These are phyloP conservation scores for Trichoderma virens DNA, from an alignment of 495 filamentous ascomycete genomes.

Conservation along the genomic window DNA sequence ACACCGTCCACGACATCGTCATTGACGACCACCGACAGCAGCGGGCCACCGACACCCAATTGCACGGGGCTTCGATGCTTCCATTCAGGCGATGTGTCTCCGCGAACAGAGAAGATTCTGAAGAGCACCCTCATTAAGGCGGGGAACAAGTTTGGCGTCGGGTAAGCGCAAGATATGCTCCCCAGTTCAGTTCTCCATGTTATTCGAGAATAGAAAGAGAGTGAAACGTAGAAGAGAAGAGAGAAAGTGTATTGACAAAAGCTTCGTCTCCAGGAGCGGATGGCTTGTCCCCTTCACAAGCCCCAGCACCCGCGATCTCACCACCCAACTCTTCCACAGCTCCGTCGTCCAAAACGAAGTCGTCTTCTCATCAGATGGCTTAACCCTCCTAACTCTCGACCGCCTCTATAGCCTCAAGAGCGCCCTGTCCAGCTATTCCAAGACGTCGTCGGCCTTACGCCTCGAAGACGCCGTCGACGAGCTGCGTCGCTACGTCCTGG, in stretches of 20 bases:
- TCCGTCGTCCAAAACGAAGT: slow-evolving; percentile 62
- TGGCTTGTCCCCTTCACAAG: slow-evolving; percentile 33
- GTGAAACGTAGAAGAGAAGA: not conserved
- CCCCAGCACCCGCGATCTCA: slow-evolving; percentile 28
- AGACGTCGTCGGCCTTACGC: slow-evolving; percentile 40
- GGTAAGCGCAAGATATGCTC: slow-evolving; percentile 18
- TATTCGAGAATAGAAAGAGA: too few relatives aligned
- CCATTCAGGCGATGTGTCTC: slow-evolving; percentile 24
- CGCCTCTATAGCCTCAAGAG: slow-evolving; percentile 67
- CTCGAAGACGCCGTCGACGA: slow-evolving; percentile 50
- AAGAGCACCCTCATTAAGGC: slow-evolving; percentile 34
- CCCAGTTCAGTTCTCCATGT: too few relatives aligned
- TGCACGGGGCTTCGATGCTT: slow-evolving; percentile 34
- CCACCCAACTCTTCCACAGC: slow-evolving; percentile 50
- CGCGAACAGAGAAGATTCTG: slow-evolving; percentile 31
- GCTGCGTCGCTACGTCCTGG: slow-evolving; percentile 54
- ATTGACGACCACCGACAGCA: slow-evolving; percentile 10
- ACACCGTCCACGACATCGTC: slow-evolving; percentile 28
- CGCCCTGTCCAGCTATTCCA: slow-evolving; percentile 49
- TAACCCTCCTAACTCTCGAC: slow-evolving; percentile 61
- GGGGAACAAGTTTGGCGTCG: slow-evolving; percentile 35
- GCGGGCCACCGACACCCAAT: slow-evolving; percentile 19
- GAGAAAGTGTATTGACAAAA: slow-evolving; percentile 7
- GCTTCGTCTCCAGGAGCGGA: slow-evolving; percentile 23
- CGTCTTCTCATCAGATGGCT: slow-evolving; percentile 60